phyloP scores from a whole-genome alignment of 75 land plant genomes.

The Isoetes taiwanensis region DNA sequence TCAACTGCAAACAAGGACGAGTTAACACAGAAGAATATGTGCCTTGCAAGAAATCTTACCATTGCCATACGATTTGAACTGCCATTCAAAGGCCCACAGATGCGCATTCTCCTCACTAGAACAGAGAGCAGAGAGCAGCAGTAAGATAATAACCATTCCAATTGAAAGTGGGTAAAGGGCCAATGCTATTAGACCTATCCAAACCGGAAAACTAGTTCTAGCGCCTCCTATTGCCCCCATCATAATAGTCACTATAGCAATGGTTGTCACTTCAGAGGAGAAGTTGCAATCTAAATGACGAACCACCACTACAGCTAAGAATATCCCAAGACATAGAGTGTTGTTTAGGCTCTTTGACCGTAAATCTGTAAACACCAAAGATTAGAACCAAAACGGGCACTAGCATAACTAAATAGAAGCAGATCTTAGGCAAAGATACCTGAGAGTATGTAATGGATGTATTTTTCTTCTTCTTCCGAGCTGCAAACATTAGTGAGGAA shows the following conservation, averaged over 20 bases:
- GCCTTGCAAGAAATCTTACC: no score
- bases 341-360: slow-evolving; percentile 87
- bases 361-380: slow-evolving; percentile 64
- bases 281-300: slow-evolving; percentile 76
- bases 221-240: slow-evolving; percentile 64
- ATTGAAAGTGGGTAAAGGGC: slow-evolving; percentile 64
- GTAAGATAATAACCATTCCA: slow-evolving; percentile 62
- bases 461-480: neutral
- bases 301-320: slow-evolving; percentile 64
- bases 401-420: neutral
- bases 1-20: no score
- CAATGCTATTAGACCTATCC: slow-evolving; percentile 55
- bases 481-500: neutral
- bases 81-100: no score
- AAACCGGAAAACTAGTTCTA: slow-evolving; percentile 66
- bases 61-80: no score
- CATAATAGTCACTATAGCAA: slow-evolving; percentile 48
- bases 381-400: neutral
- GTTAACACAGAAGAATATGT: no score
- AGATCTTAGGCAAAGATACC: neutral
- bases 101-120: no score
- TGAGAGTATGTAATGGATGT: neutral
- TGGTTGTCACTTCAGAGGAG: slow-evolving; percentile 73
- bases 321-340: slow-evolving; percentile 64
- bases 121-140: no score